Evolutionary conservation across 768 basidiomycete species (phyloP).

Genomic region (Rhizopogon roseolus): DNA sequence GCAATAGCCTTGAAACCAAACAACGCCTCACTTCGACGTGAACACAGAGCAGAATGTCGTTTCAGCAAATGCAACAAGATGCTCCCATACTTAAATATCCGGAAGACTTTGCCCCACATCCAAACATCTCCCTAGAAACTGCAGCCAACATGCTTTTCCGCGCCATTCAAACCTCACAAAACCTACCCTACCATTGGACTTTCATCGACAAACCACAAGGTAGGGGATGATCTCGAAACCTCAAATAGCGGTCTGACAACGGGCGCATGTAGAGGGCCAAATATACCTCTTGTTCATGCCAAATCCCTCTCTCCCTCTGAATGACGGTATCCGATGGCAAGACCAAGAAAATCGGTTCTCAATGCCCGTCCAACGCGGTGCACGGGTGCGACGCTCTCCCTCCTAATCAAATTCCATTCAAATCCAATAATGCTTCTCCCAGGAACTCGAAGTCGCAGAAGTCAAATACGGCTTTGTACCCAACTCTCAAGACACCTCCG

Average conservation of each 20-base stretch:
- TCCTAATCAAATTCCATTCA: neutral
- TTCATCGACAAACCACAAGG: conserved; percentile 78
- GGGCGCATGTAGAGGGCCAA: conserved; percentile 49
- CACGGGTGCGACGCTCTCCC: conserved; percentile 42
- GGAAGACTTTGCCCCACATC: conserved; percentile 54
- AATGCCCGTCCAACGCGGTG: conserved; percentile 40
- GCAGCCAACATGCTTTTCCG: conserved; percentile 60
- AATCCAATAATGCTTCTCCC: neutral
- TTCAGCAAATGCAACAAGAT: conserved; percentile 50
- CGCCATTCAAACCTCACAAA: conserved; percentile 51
- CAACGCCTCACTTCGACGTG: conserved; percentile 11
- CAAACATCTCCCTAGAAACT: conserved; percentile 48
- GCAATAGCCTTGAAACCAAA: conserved; percentile 24
- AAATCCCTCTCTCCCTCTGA: conserved; percentile 55
- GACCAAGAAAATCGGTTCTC: conserved; percentile 63
- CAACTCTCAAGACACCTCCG: conserved; percentile 49
- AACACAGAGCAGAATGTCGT: conserved; percentile 18
- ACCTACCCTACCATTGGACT: conserved; percentile 62
- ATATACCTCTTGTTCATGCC: conserved; percentile 64
- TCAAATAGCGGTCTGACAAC: neutral
- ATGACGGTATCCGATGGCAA: conserved; percentile 73
- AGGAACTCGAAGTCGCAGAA: conserved; percentile 80
- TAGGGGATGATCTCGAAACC: conserved; percentile 24
- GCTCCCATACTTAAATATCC: conserved; percentile 69
- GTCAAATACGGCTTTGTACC: conserved; percentile 77